Evolutionary conservation across 2,329 filamentous ascomycete species (phyloP).

Genomic region (Alternaria alternata): DNA sequence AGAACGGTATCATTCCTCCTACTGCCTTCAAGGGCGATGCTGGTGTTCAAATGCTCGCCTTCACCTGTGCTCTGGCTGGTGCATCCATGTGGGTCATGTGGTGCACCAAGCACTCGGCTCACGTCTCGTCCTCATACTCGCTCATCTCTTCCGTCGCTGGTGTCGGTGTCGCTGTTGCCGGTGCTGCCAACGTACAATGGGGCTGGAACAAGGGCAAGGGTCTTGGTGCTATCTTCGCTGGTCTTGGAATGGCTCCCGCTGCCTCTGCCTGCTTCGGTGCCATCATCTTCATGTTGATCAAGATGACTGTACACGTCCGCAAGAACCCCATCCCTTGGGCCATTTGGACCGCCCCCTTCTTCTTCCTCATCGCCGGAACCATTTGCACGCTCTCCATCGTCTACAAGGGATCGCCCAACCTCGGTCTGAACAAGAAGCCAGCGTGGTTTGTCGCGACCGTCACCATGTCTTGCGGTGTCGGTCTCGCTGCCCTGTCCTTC

Average conservation of each 20-base stretch:
- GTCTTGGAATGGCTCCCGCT: conserved; percentile 73
- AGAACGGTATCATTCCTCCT: conserved; percentile 69
- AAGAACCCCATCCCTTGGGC: conserved; percentile 76
- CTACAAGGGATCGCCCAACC: conserved; percentile 79
- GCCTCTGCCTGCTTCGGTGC: conserved; percentile 72
- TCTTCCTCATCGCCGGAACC: conserved; percentile 78
- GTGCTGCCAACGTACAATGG: conserved; percentile 64
- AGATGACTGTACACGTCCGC: conserved; percentile 73
- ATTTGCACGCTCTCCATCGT: conserved; percentile 80
- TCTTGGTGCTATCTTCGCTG: conserved; percentile 68
- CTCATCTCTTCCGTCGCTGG: conserved; percentile 59
- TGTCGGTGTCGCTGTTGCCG: conserved; percentile 64
- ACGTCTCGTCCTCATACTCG: conserved; percentile 66
- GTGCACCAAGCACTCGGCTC: conserved; percentile 76
- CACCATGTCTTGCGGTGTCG: conserved; percentile 69
- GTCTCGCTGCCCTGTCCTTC: conserved; percentile 65
- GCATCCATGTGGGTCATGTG: conserved; percentile 80
- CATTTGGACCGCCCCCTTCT: conserved; percentile 76
- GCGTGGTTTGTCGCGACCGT: conserved; percentile 72
- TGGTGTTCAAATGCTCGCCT: conserved; percentile 61
- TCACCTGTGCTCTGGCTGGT: conserved; percentile 67
- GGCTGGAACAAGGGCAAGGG: conserved; percentile 70
- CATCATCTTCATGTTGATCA: conserved; percentile 76
- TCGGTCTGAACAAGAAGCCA: conserved; percentile 72
- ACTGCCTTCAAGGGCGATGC: conserved; percentile 56